Conservation (phyloP, 805 yeast genomes). For the Candida pseudoglaebosa region DNA sequence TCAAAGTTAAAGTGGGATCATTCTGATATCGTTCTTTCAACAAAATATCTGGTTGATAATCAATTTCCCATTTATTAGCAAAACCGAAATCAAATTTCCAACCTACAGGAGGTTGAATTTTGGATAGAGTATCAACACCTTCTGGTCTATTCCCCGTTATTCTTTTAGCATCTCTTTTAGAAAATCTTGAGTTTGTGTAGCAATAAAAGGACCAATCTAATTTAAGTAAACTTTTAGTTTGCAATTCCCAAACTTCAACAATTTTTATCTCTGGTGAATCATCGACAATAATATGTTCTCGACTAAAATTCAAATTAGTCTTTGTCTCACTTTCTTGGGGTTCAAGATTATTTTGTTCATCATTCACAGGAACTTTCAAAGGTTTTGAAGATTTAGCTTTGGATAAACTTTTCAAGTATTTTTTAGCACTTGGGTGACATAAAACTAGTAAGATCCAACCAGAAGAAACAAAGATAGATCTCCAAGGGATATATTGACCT, state of each 20-base stretch:
- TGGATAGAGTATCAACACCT: conserved; percentile 53
- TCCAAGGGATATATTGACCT: conserved; percentile 62
- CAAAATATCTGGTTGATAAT: conserved; percentile 51
- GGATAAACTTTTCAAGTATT: conserved; percentile 17
- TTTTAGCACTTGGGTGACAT: conserved; percentile 58
- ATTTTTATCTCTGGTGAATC: conserved; percentile 54
- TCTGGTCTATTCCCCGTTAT: conserved; percentile 53
- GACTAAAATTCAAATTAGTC: conserved; percentile 2
- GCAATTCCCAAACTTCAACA: conserved; percentile 80
- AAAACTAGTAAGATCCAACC: conserved; percentile 55
- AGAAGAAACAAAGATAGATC: conserved; percentile 46
- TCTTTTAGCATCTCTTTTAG: conserved; percentile 39
- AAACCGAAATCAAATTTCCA: conserved; percentile 64
- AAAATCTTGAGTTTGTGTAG: conserved; percentile 56
- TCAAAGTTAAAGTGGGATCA: conserved; percentile 12
- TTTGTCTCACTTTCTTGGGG: conserved; percentile 8
- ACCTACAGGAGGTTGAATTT: conserved; percentile 61
- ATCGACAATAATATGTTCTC: conserved; percentile 61
- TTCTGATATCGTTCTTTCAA: conserved; percentile 41
- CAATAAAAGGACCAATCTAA: conserved; percentile 59
- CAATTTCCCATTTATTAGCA: conserved; percentile 63
- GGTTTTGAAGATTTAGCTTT: conserved; percentile 15
- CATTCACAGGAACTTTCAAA: conserved; percentile 8
- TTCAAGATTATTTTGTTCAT: background rate
- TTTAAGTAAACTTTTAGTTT: conserved; percentile 57